Conservation (phyloP, 305 asterid genomes). For the Solanum hybrid region DNA sequence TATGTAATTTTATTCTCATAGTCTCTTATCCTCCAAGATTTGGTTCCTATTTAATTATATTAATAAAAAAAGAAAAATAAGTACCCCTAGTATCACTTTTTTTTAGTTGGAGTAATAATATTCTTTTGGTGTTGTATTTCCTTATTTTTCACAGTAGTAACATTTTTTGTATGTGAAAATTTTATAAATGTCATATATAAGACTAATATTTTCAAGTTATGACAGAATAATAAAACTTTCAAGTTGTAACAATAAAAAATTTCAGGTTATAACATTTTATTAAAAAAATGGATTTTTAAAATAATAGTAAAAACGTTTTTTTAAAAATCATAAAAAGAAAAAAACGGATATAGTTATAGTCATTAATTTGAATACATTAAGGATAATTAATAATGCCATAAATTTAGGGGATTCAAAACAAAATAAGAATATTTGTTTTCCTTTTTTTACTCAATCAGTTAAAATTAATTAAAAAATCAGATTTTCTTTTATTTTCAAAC, state of each 20-base stretch:
- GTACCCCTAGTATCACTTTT: background rate
- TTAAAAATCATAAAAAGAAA: too few relatives aligned
- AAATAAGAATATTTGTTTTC: background rate
- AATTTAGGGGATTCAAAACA: background rate
- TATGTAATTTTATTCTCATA: background rate
- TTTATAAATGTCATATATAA: background rate
- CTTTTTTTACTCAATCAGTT: too few relatives aligned
- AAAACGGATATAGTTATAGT: background rate
- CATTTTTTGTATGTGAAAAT: background rate
- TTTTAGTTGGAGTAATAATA: background rate
- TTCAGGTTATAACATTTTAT: too few relatives aligned
- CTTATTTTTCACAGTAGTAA: background rate
- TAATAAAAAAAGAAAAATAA: background rate
- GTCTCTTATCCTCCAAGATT: background rate
- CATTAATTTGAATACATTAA: too few relatives aligned
- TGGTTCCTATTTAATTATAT: background rate
- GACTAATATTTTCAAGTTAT: background rate
- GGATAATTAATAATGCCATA: background rate
- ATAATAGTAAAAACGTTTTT: background rate
- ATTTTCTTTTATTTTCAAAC: too few relatives aligned
- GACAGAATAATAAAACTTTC: too few relatives aligned
- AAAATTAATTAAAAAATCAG: too few relatives aligned
- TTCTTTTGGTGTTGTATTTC: background rate
- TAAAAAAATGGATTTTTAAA: too few relatives aligned
- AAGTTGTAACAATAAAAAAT: background rate